Evolutionary conservation across 1,284 basidiomycete genomes (phyloP).

Genomic region (Tilletia walkeri): DNA sequence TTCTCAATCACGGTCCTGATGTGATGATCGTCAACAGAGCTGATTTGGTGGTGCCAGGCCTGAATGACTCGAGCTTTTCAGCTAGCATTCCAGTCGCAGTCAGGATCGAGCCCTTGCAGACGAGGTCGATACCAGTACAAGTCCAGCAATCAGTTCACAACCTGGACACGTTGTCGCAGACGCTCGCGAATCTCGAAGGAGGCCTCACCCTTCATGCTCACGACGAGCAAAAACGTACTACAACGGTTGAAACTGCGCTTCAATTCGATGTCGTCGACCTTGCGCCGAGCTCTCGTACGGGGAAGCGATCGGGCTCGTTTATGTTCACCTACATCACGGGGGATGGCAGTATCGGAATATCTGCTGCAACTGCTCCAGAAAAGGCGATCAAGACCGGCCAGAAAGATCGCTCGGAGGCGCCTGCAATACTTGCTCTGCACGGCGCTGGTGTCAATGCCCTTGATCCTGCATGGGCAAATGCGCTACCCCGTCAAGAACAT

Average conservation of each 20-base stretch:
- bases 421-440: constrained; percentile 74
- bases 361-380: constrained; percentile 26
- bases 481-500: constrained; percentile 63
- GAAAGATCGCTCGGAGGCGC: constrained; percentile 31
- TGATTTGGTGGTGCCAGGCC: neutral
- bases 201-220: no score
- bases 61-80: constrained; percentile 16
- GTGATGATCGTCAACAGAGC: constrained; percentile 14
- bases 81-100: constrained; percentile 4
- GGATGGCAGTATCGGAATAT: constrained; percentile 22
- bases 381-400: constrained; percentile 22
- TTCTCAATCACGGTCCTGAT: constrained; percentile 24
- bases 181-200: no score
- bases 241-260: no score
- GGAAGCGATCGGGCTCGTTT: constrained; percentile 9
- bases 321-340: constrained; percentile 26
- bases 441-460: constrained; percentile 71
- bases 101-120: neutral
- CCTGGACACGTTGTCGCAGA: no score
- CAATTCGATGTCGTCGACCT: no score
- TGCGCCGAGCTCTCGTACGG: no score
- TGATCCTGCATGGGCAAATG: constrained; percentile 56
- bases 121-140: neutral
- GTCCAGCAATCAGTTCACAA: neutral
- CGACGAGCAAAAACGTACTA: no score